Conservation (phyloP, 1,139 yeast genomes). For the Sugiyamaella sp. region DNA sequence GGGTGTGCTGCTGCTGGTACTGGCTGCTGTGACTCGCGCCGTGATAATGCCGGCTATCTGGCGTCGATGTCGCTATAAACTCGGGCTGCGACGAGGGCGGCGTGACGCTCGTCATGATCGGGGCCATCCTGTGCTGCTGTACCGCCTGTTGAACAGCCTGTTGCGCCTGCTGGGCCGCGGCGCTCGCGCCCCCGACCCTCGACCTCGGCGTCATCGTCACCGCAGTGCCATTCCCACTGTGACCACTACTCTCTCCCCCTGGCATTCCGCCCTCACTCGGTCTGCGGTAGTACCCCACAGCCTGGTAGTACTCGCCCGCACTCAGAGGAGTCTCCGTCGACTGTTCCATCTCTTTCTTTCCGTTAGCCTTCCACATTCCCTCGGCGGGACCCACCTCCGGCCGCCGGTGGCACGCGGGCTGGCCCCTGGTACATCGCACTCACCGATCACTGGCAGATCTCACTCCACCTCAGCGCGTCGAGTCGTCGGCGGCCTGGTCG, state of each 20-base stretch:
- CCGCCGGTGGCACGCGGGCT: slow-evolving; percentile 3
- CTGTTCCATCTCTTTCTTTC: slow-evolving; percentile 8
- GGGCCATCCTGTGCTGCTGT: slow-evolving; percentile 12
- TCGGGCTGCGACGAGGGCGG: slow-evolving; percentile 8
- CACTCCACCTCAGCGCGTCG: background rate
- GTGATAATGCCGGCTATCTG: background rate
- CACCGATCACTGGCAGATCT: background rate
- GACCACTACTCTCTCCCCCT: background rate
- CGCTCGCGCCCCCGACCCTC: slow-evolving; percentile 1
- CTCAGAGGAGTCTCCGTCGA: slow-evolving; percentile 12
- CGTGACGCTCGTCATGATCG: slow-evolving; percentile 5
- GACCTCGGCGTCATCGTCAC: slow-evolving; percentile 1
- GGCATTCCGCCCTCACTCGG: background rate
- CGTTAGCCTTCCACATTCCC: background rate
- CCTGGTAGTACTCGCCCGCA: slow-evolving; percentile 9
- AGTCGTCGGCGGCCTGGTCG: background rate
- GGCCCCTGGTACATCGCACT: background rate
- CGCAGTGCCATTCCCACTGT: background rate
- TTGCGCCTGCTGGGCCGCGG: slow-evolving; percentile 10
- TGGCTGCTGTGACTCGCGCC: slow-evolving; percentile 1
- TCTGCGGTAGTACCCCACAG: slow-evolving; percentile 6
- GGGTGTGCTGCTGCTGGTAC: too few species aligned
- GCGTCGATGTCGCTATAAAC: background rate
- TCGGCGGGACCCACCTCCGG: slow-evolving; percentile 1
- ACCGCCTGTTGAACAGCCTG: slow-evolving; percentile 14